Evolutionary conservation across 805 yeast genomes (phyloP), one percentile per base, ranked within the genome.

Genomic region (Maudiozyma saulgeensis): DNA sequence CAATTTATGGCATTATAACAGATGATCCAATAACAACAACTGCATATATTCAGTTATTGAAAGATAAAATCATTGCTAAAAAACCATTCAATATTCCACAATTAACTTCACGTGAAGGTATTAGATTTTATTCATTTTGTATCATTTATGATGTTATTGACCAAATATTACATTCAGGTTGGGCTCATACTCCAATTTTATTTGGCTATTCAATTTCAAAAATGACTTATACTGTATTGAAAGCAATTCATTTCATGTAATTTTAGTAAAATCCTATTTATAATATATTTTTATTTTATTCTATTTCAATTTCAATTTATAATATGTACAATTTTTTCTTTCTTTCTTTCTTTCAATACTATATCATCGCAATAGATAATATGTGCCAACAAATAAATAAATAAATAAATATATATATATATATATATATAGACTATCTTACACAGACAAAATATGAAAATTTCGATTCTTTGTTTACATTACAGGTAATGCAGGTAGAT

Each of bases 1-100:
- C 68, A 32, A 61, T 65, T 18, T 48, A 52, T 35, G 69, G 68
- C 38, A 53, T 59, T n/a, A 58, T 65, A 8, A 62, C 67, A 1
- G 69, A 65, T 51, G 57, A 61, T 45, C 68, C 68, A 19, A 40
- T 51, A 2, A 47, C 49, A 25, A 55, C 66, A 8, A 54, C 57
- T 21, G 32, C 42, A 43, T 34, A 25, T 25, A 19, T 46, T 16
- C 23, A 25, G 1, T 45, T 51, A 25, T 41, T 58, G 21, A 44
- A 53, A 19, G 41, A 43, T 6, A 40, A 40, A n/a, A 44, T 43
- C 2, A 11, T n/a, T 2, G 21, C 23, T 28, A 23, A 34, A 15
- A 16, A 23, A 6, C 49, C 48, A 2, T 45, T 23, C 11, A 18
- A 39, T 18, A 40, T 45, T 7, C 66, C 67, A n/a, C 34, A 43